Conservation (phyloP, 306 rosid genomes). For the Mucuna pruriens region DNA sequence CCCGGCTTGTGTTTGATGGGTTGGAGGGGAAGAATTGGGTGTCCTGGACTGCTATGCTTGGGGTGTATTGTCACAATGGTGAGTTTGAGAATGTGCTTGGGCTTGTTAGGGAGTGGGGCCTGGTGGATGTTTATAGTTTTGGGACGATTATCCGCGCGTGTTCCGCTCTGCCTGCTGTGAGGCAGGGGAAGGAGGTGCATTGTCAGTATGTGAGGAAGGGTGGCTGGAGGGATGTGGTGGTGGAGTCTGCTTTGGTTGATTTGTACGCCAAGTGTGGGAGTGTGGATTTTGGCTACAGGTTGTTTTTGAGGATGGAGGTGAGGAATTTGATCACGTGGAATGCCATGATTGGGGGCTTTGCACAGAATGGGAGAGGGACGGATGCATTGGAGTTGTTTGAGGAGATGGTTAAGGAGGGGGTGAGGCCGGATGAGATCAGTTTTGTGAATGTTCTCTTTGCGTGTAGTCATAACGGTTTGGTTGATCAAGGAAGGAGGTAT, state of each 20-base stretch:
- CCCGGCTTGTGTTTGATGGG: slow-evolving; percentile 66
- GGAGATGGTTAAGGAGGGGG: slow-evolving; percentile 66
- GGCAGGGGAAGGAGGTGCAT: slow-evolving; percentile 89
- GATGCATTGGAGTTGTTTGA: slow-evolving; percentile 65
- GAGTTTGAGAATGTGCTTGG: slow-evolving; percentile 63
- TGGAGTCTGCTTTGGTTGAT: slow-evolving; percentile 88
- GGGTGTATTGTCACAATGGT: slow-evolving; percentile 76
- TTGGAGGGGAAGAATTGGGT: slow-evolving; percentile 68
- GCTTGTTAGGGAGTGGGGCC: slow-evolving; percentile 65
- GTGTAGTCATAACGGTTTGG: slow-evolving; percentile 89
- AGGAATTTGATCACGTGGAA: slow-evolving; percentile 92
- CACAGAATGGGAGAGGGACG: slow-evolving; percentile 78
- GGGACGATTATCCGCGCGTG: slow-evolving; percentile 84
- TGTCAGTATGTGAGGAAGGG: slow-evolving; percentile 81
- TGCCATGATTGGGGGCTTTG: slow-evolving; percentile 83
- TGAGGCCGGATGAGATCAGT: slow-evolving; percentile 74
- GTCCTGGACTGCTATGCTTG: slow-evolving; percentile 83
- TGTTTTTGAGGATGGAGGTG: slow-evolving; percentile 62
- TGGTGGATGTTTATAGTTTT: slow-evolving; percentile 64
- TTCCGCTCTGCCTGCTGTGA: slow-evolving; percentile 71
- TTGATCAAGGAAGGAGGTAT: slow-evolving; percentile 70
- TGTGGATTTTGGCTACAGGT: slow-evolving; percentile 57
- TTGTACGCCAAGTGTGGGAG: slow-evolving; percentile 89
- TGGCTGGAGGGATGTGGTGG: slow-evolving; percentile 79
- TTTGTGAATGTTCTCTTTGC: slow-evolving; percentile 83